Evolutionary conservation across 495 filamentous ascomycete genomes (phyloP), one percentile per base, ranked within the genome.

Genomic region (Parathielavia appendiculata): DNA sequence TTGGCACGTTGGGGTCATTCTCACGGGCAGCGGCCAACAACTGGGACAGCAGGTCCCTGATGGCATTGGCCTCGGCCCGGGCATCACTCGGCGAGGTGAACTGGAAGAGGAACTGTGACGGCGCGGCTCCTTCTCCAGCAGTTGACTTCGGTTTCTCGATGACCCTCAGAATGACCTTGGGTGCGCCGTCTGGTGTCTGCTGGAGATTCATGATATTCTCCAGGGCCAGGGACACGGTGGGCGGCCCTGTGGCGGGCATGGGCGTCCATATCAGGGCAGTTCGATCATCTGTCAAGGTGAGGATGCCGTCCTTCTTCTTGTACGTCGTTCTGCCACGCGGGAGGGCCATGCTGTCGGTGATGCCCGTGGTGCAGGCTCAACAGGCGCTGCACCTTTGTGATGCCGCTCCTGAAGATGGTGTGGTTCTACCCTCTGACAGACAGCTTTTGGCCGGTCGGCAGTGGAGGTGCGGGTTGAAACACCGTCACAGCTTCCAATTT

Each of bases 241-340:
- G 77, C 54, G 81, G 73, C 4, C 78, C 77, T 4, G 75, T 77
- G 16, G 79, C 73, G 4, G 77, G 72, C 17, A 81, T 75, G 1
- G 91, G 88, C 6, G 82, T 89, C 92, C 92, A 98, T 67, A 82
- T 85, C 45, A 98, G 79, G 38, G 82, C 83, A 60, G 79, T 79
- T 57, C 80, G 76, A 74, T 92, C 87, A 36, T 78, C 75, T 30
- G 87, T 79, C 51, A 96, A 75, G 47, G 81, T 81, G 67, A 98
- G 78, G 64, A 81, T 83, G 69, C 93, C 93, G 78, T 97, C 91
- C 75, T 92, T 91, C 79, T 98, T 98, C 76, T 96, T 97, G 80
- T 92, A 97, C 53, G 84, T 79, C 57, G 90, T 86, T 58, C 81
- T 80, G 66, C 84, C 89, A 71, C 81, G 83, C 54, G 81, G 81